These are phyloP conservation scores for Coemansia sp. DNA, from an alignment of 192 early-diverging fungal species.

Conservation along the genomic window DNA sequence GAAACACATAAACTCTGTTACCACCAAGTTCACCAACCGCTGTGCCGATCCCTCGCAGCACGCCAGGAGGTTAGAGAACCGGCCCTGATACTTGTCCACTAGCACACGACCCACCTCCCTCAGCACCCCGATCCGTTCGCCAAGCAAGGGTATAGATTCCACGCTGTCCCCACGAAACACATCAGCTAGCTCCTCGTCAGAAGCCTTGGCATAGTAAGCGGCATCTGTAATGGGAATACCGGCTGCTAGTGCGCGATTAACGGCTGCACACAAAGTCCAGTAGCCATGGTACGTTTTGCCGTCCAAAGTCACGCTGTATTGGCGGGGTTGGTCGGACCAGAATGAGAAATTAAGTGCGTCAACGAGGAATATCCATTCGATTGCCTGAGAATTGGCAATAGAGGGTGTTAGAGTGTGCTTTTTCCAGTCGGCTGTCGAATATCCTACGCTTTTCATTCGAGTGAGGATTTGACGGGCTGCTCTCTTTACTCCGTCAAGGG, in stretches of 20 bases:
- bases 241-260: constrained; percentile 68
- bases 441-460: constrained; percentile 63
- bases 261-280: constrained; percentile 79
- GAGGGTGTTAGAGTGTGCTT: constrained; percentile 67
- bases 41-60: constrained; percentile 59
- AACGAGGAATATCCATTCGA: constrained; percentile 83
- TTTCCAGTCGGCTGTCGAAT: constrained; percentile 67
- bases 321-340: constrained; percentile 63
- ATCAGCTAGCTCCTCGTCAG: constrained; percentile 48
- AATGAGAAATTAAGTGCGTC: constrained; percentile 89
- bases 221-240: constrained; percentile 67
- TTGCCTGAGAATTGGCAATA: constrained; percentile 56
- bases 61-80: constrained; percentile 63
- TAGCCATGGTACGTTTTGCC: constrained; percentile 71
- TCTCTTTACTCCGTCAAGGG: constrained; percentile 51
- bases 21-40: constrained; percentile 61
- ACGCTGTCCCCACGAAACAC: constrained; percentile 66
- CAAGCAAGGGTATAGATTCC: constrained; percentile 64
- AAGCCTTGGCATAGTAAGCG: constrained; percentile 52
- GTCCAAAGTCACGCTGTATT: constrained; percentile 65
- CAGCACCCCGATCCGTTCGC: constrained; percentile 64
- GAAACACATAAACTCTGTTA: constrained; percentile 66
- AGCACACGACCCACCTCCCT: constrained; percentile 74
- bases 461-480: constrained; percentile 64
- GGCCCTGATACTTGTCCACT: constrained; percentile 61